Evolutionary conservation across 2,329 filamentous ascomycete species (phyloP).

Genomic region (Mycosphaerella sp.): DNA sequence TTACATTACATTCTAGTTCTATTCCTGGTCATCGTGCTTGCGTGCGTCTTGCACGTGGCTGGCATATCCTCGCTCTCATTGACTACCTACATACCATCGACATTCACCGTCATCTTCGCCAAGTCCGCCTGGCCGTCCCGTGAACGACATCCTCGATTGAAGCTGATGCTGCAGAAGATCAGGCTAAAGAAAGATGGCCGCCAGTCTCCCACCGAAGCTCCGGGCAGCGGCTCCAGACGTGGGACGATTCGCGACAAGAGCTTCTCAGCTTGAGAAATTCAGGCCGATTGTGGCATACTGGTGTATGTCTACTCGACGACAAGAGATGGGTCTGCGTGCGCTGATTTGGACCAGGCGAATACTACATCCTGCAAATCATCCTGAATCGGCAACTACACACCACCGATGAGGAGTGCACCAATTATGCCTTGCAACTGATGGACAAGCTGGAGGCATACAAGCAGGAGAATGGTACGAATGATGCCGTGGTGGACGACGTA

Average conservation of each 20-base stretch:
- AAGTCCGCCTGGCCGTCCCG: no score
- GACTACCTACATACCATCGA: no score
- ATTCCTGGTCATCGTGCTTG: no score
- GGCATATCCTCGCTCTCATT: no score
- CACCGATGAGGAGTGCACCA: slow-evolving; percentile 66
- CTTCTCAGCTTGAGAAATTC: slow-evolving; percentile 72
- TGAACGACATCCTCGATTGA: no score
- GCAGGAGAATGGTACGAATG: slow-evolving; percentile 64
- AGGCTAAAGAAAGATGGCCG: slow-evolving; percentile 53
- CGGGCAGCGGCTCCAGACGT: slow-evolving; percentile 65
- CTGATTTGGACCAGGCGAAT: slow-evolving; percentile 57
- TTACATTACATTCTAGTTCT: no score
- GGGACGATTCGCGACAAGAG: slow-evolving; percentile 74
- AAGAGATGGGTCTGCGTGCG: not conserved
- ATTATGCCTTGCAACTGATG: slow-evolving; percentile 78
- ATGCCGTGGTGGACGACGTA: slow-evolving; percentile 76
- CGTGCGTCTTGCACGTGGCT: no score
- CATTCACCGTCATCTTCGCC: no score
- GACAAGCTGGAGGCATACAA: slow-evolving; percentile 85
- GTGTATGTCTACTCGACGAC: slow-evolving; percentile 56
- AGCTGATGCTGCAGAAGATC: no score
- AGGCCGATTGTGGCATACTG: slow-evolving; percentile 92
- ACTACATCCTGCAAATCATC: slow-evolving; percentile 90
- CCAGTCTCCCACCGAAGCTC: slow-evolving; percentile 62
- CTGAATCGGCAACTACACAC: slow-evolving; percentile 73